phyloP scores from a whole-genome alignment of 192 early-diverging fungal species.

The Mortierella antarctica region DNA sequence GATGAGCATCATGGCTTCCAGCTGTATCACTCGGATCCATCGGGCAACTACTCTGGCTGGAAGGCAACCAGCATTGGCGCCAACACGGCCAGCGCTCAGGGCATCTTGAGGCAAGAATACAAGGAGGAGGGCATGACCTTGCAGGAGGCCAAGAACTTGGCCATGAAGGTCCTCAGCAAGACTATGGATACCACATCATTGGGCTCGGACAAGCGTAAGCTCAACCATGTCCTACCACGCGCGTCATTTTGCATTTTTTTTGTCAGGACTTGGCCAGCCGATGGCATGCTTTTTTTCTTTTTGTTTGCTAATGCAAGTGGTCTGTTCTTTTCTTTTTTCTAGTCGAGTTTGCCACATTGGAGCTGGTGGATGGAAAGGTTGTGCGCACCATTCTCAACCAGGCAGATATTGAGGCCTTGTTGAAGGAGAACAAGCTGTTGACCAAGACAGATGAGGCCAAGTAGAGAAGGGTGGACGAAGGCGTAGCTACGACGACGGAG shows the following conservation, averaged over 20 bases:
- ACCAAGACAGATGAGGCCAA: slow-evolving; percentile 52
- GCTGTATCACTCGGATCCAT: slow-evolving; percentile 98
- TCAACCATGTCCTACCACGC: not conserved
- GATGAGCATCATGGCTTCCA: slow-evolving; percentile 94
- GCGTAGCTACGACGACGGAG: not conserved
- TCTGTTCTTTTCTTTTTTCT: slow-evolving; percentile 17
- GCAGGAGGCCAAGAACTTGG: slow-evolving; percentile 90
- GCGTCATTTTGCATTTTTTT: slow-evolving; percentile 1
- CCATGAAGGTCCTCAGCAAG: slow-evolving; percentile 95
- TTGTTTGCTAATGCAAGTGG: not conserved
- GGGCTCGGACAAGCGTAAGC: slow-evolving; percentile 89
- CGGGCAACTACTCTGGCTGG: slow-evolving; percentile 99
- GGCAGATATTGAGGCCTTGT: slow-evolving; percentile 83
- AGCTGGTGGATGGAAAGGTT: slow-evolving; percentile 66
- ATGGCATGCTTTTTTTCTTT: not conserved
- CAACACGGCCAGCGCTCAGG: slow-evolving; percentile 90
- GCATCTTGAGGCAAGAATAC: slow-evolving; percentile 97
- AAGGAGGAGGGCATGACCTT: slow-evolving; percentile 85
- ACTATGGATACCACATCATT: slow-evolving; percentile 96
- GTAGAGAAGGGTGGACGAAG: slow-evolving; percentile 2
- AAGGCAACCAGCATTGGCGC: slow-evolving; percentile 98
- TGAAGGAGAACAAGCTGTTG: slow-evolving; percentile 78
- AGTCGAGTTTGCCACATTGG: slow-evolving; percentile 94
- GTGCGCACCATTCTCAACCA: slow-evolving; percentile 77
- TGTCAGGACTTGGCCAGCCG: not conserved